Conservation (phyloP, 495 filamentous ascomycete species). For the Aspergillus taichungensis region DNA sequence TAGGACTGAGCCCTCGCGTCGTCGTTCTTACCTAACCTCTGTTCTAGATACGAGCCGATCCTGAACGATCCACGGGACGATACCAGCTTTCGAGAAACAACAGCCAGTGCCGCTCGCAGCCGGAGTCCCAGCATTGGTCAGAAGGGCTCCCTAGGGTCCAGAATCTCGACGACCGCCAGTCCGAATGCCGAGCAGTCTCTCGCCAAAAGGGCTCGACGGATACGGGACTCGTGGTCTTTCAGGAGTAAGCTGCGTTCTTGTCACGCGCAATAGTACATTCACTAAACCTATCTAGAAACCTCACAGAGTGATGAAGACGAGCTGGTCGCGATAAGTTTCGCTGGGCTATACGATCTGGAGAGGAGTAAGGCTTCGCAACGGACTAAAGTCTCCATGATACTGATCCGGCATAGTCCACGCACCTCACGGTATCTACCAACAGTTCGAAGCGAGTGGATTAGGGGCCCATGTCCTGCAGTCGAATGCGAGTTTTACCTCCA, state of each 20-base stretch:
- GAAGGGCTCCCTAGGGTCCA: slow-evolving; percentile 9
- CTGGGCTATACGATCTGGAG: slow-evolving; percentile 23
- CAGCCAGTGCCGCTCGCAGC: slow-evolving; percentile 6
- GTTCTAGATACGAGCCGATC: slow-evolving; percentile 14
- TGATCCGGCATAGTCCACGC: slow-evolving; percentile 18
- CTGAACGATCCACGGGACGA: slow-evolving; percentile 17
- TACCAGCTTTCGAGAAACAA: slow-evolving; percentile 8
- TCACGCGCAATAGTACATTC: background rate
- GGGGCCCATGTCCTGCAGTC: slow-evolving; percentile 5
- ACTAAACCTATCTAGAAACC: slow-evolving; percentile 12
- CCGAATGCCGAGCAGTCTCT: slow-evolving; percentile 9
- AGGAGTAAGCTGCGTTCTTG: slow-evolving; percentile 12
- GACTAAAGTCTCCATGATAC: background rate
- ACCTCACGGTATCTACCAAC: slow-evolving; percentile 18
- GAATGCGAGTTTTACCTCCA: slow-evolving; percentile 8
- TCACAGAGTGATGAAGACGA: slow-evolving; percentile 25
- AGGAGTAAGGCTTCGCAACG: slow-evolving; percentile 9
- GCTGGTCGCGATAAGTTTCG: slow-evolving; percentile 23
- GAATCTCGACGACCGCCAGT: slow-evolving; percentile 1
- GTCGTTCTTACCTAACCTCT: background rate
- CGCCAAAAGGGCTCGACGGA: slow-evolving; percentile 11
- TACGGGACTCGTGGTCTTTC: slow-evolving; percentile 21
- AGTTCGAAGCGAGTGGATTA: slow-evolving; percentile 3
- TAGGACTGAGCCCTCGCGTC: background rate
- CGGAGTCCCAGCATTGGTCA: slow-evolving; percentile 15